Evolutionary conservation across 169 alveolate species (phyloP), one percentile per base, ranked within the genome.

Genomic region (Eimeria sp.): DNA sequence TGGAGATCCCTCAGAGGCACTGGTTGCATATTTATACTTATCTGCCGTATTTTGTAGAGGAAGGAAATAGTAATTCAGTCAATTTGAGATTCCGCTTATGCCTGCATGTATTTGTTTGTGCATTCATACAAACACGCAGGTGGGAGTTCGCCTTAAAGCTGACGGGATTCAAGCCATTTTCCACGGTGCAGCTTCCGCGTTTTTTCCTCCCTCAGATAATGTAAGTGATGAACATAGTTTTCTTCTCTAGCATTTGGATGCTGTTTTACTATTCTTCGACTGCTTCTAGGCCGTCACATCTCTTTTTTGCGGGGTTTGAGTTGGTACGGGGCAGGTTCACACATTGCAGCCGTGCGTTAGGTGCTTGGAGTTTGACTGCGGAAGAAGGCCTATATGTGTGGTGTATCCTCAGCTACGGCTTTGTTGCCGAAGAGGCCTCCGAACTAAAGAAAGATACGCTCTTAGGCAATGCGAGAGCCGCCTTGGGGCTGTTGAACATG

Each of bases 91-190:
- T 40, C 2, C 20, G 85, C 62, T 6, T 18, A 40, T 76, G 62
- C 40, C 25, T 23, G 80, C 80, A 71, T 9, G 80, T 6, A 43
- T 49, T 54, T 46, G 68, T 68, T 27, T 40, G 64, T 8, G 68
- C 62, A n/a, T 33, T 0, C 90, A 16, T 49, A n/a, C n/a, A n/a
- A n/a, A n/a, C n/a, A n/a, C n/a, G 78, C 77, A 85, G 91, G 80
- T 85, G 91, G 91, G 91, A 85, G 60, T 85, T 85, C 49, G 91
- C 91, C 66, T 54, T 85, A 23, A 85, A 62, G 64, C 58, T 85
- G 37, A 72, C 80, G 64, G 91, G 91, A 23, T 85, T 85, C 25
- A 85, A 85, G 62, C 56, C 76, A 8, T 85, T 85, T 62, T 30
- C 91, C 2, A 62, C 68, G 10, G 43, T 58, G 40, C 91, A 58